Conservation (phyloP, 176 grass and related monocot genomes). For the Otatea glauca region DNA sequence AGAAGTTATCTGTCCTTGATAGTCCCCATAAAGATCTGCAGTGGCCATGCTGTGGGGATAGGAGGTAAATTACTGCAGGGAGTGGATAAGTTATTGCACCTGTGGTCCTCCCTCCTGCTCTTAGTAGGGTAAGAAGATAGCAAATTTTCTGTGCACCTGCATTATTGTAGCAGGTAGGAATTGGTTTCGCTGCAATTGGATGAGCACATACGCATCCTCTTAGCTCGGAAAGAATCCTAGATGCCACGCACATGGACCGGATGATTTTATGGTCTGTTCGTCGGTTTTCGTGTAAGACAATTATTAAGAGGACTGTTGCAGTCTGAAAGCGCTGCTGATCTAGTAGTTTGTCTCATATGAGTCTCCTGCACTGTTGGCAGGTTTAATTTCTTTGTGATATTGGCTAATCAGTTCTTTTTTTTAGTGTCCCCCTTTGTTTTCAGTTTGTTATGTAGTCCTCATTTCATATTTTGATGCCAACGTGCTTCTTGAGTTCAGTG, state of each 20-base stretch:
- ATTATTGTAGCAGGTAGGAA: slow-evolving; percentile 44
- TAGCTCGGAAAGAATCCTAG: slow-evolving; percentile 36
- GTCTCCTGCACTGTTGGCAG: not conserved
- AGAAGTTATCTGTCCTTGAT: slow-evolving; percentile 16
- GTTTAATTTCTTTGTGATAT: not conserved
- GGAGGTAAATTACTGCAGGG: slow-evolving; percentile 5
- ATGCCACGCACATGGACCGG: slow-evolving; percentile 15
- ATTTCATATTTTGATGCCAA: not conserved
- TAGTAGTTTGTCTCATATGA: slow-evolving; percentile 20
- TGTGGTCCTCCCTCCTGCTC: slow-evolving; percentile 28
- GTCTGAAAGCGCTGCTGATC: slow-evolving; percentile 23
- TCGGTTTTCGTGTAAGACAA: slow-evolving; percentile 14
- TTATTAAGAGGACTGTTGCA: slow-evolving; percentile 22
- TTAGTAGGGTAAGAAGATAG: slow-evolving; percentile 29
- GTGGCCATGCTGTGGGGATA: slow-evolving; percentile 36
- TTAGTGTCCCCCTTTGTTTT: no score
- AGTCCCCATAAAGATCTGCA: slow-evolving; percentile 4
- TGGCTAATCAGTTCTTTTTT: no score
- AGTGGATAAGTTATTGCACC: slow-evolving; percentile 29
- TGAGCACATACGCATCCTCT: not conserved
- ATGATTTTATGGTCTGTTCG: slow-evolving; percentile 23
- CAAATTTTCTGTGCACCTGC: slow-evolving; percentile 14
- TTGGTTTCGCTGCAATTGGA: slow-evolving; percentile 19
- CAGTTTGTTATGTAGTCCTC: no score
- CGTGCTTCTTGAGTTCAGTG: not conserved